These are phyloP conservation scores for Kalaharituber pfeilii DNA, from an alignment of 2,329 filamentous ascomycete genomes.

Conservation along the genomic window DNA sequence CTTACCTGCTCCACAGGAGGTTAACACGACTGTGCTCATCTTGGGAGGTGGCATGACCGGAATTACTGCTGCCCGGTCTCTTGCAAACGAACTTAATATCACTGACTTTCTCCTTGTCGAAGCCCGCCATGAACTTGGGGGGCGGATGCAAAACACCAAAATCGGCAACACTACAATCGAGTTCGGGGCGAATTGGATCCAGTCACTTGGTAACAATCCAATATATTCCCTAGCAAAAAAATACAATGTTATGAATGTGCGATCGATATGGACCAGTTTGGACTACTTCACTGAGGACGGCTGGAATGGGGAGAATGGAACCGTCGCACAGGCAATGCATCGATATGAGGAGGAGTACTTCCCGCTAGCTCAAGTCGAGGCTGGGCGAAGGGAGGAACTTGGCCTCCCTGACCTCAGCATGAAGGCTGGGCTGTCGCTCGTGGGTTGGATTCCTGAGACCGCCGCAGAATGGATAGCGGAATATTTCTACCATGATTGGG, in stretches of 20 bases:
- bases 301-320: constrained; percentile 19
- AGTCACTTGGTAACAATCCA: constrained; percentile 17
- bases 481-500: constrained; percentile 44
- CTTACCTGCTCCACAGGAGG: background rate
- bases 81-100: constrained; percentile 40
- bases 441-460: constrained; percentile 43
- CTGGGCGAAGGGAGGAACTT: constrained; percentile 39
- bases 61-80: constrained; percentile 45
- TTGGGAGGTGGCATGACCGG: constrained; percentile 45
- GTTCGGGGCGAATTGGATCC: constrained; percentile 48
- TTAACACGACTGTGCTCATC: constrained; percentile 29
- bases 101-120: constrained; percentile 49
- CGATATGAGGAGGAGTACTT: constrained; percentile 34
- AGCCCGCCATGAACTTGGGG: constrained; percentile 44
- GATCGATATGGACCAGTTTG: constrained; percentile 42
- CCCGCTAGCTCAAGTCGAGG: constrained; percentile 32
- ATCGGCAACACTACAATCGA: constrained; percentile 46
- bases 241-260: constrained; percentile 37
- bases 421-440: constrained; percentile 41
- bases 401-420: constrained; percentile 45
- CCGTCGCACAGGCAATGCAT: constrained; percentile 32
- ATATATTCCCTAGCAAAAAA: constrained; percentile 30
- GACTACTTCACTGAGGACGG: constrained; percentile 44
- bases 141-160: constrained; percentile 39
- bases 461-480: constrained; percentile 44